Evolutionary conservation across 2,329 filamentous ascomycete species (phyloP).

Genomic region (Alternaria longipes): DNA sequence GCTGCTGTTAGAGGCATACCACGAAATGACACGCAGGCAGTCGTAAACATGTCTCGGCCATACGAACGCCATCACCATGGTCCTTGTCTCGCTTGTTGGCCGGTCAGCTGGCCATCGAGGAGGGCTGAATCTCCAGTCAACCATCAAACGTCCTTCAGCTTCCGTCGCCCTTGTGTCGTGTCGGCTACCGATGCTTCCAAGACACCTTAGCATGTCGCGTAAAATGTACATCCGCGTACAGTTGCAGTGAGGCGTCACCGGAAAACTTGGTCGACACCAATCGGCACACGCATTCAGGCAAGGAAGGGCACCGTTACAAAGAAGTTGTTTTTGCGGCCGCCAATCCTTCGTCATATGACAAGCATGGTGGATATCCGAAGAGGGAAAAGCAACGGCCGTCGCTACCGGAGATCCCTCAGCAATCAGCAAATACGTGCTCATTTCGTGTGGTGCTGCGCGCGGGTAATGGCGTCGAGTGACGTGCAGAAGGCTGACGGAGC

Average conservation of each 20-base stretch:
- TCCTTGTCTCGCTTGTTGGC: conserved; percentile 19
- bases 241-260: conserved; percentile 30
- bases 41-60: conserved; percentile 29
- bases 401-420: conserved; percentile 1
- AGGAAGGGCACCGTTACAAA: conserved; percentile 26
- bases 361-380: conserved; percentile 18
- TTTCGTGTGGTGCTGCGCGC: conserved; percentile 12
- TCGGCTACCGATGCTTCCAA: conserved; percentile 21
- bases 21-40: conserved; percentile 25
- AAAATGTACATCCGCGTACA: conserved; percentile 16
- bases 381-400: conserved; percentile 26
- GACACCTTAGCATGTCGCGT: conserved; percentile 13
- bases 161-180: conserved; percentile 21
- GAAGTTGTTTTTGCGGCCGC: conserved; percentile 33
- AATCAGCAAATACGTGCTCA: conserved; percentile 25
- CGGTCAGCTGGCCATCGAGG: conserved; percentile 26
- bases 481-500: conserved; percentile 17
- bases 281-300: conserved; percentile 15
- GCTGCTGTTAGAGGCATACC: conserved; percentile 21
- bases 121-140: conserved; percentile 27
- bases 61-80: conserved; percentile 15
- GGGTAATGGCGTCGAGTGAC: conserved; percentile 25
- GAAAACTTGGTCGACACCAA: conserved; percentile 17
- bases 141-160: conserved; percentile 24
- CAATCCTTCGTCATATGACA: conserved; percentile 34